Base-by-base conservation (phyloP, 495 filamentous ascomycete species). In the Talaromyces trachyspermus region DNA sequence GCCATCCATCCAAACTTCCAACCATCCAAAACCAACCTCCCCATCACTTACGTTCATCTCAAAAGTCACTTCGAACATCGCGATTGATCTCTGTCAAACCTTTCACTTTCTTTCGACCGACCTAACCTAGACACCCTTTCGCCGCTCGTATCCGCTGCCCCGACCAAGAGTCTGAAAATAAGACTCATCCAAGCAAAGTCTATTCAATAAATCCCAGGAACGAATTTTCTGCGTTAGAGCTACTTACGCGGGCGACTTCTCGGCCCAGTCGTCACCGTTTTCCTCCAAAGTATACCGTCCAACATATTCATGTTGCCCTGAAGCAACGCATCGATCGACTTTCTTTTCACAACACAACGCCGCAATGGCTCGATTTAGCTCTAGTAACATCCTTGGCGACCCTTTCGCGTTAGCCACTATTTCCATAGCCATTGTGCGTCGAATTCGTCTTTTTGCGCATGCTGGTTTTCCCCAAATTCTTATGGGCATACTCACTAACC, bases 361-460 rank as follows among this genome's bases (percentile, higher is more conserved):
- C 46, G 43, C 38, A 20, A 74, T 68, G 72, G 78, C 60, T 52
- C 79, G 78, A 57, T 81, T 94, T 56, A 84, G 78, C 53, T 66
- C 89, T 61, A 88, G 86, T 57, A 89, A 95, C 64, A 87, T 97
- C 45, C 71, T 96, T 40, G 92, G 92, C 55, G 91, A 97, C 69
- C 94, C 94, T 2, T 96, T 99, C 69, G 90, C 92, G 42, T 78
- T 97, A 32, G 89, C 89, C 33, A 99, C 92, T 12, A 78, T 92
- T 32, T 95, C 89, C 22, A 95, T 99, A 65, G 81, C 89, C 48
- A 74, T 85, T 51, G 90, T 95, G 79, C 64, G 88, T 77, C 15
- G 10, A 19, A 17, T 15, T 12, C 24, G 5, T 29, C 26, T 18
- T 14, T 10, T 7, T 12, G 25, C 25, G 27, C 14, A 15, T 18